Evolutionary conservation across 306 rosid species (phyloP).

Genomic region (Ziziphus jujuba): DNA sequence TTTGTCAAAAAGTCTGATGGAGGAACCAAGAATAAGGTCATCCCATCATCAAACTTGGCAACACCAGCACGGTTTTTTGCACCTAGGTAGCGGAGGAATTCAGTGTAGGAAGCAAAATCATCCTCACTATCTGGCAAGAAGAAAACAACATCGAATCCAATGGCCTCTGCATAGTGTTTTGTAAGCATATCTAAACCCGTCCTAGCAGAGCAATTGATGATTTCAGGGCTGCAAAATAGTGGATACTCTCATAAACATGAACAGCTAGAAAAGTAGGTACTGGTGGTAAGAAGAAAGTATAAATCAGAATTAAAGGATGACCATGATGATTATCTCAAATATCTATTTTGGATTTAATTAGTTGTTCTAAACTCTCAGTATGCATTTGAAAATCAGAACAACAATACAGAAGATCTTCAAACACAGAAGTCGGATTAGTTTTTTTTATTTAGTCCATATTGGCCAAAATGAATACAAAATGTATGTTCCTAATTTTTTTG

Average conservation of each 20-base stretch:
- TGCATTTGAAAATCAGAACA: too few relatives aligned
- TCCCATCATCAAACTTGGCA: slow-evolving; percentile 86
- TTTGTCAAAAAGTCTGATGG: slow-evolving; percentile 90
- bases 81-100: slow-evolving; percentile 86
- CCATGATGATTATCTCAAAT: too few relatives aligned
- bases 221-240: slow-evolving; percentile 79
- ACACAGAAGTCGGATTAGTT: too few relatives aligned
- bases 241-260: slow-evolving; percentile 19
- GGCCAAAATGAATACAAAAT: too few relatives aligned
- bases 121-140: slow-evolving; percentile 96
- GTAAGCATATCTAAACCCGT: slow-evolving; percentile 93
- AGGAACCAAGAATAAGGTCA: slow-evolving; percentile 92
- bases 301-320: too few relatives aligned
- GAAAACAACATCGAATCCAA: slow-evolving; percentile 87
- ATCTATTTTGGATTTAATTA: too few relatives aligned
- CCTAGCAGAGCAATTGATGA: slow-evolving; percentile 97
- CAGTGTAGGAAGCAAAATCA: slow-evolving; percentile 99
- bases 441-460: too few relatives aligned
- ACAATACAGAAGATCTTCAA: too few relatives aligned
- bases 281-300: too few relatives aligned
- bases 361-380: too few relatives aligned
- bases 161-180: slow-evolving; percentile 89
- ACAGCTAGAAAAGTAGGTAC: neutral
- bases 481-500: too few relatives aligned
- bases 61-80: slow-evolving; percentile 98